Base-by-base conservation (phyloP, 2,329 filamentous ascomycete genomes). In the Exophiala bonariae region DNA sequence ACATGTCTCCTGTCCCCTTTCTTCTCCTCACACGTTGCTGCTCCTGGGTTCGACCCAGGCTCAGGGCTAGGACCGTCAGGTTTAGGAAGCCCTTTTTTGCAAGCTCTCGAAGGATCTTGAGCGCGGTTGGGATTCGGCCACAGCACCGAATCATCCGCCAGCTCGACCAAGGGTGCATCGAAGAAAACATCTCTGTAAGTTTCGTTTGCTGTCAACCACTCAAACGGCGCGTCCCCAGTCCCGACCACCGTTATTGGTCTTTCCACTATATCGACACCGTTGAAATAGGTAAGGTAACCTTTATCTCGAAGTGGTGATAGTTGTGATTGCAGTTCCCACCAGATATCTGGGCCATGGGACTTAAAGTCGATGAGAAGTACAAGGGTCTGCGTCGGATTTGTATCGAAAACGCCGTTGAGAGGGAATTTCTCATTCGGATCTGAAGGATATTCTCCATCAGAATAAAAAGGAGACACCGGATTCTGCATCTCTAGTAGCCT, bases 181-280 rank as follows among this genome's bases (percentile, higher is more conserved):
- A 76, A 78, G 66, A 80, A 80, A 45, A 80, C 71, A 55, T 79
- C 76, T 22, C 75, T 67, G 57, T 77, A 73, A 1, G 69, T 74
- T 6, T 64, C 52, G 56, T 75, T 75, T 17, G 70, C 28, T 4
- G 47, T 28, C 26, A 79, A 56, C 26, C 71, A 61, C 36, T 75
- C 66, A 55, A 72, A 78, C 0, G 76, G 76, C 0, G 76, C 70
- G 48, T 78, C 72, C 3, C 77, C 77, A 0, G 77, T 77, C 32
- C 70, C 76, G 10, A 80, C 75, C 4, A 79, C 65, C 0, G 76
- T 80, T 37, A 80, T 62, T 0, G 77, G 72, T 1, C 76, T 67
- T 16, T 35, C 22, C 9, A 54, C 39, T 20, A 47, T 18, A 52
- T 9, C 67, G 47, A 57, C 61, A 18, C 75, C 76, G 57, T 80